Evolutionary conservation across 2,329 filamentous ascomycete species (phyloP).

Genomic region (Rutstroemia sydowiana): DNA sequence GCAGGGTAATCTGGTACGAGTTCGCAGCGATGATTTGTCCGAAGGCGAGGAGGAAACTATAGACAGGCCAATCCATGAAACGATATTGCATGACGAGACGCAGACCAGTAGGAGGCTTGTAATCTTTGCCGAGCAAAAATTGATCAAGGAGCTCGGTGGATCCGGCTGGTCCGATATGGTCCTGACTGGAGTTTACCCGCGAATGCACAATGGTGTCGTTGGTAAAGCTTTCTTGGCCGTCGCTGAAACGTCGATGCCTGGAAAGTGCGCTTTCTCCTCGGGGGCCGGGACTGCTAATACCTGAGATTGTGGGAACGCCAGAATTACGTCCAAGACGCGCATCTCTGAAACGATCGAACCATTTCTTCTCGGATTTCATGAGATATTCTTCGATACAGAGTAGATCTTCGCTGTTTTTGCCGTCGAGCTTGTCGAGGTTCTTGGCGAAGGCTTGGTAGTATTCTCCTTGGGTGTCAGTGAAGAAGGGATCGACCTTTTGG

Average conservation of each 20-base stretch:
- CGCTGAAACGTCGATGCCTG: constrained; percentile 4
- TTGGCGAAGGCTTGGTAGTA: constrained; percentile 53
- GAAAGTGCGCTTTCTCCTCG: constrained; percentile 28
- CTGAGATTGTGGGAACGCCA: not conserved
- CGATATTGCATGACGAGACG: constrained; percentile 48
- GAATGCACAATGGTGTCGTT: constrained; percentile 8
- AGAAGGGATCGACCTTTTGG: constrained; percentile 60
- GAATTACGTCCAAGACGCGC: constrained; percentile 1
- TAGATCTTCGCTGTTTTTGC: constrained; percentile 48
- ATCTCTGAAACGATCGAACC: constrained; percentile 50
- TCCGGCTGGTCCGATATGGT: constrained; percentile 3
- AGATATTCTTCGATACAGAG: constrained; percentile 61
- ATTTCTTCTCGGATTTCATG: constrained; percentile 58
- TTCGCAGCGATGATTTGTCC: constrained; percentile 59
- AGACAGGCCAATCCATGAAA: constrained; percentile 57
- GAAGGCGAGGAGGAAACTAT: constrained; percentile 50
- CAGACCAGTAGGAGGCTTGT: constrained; percentile 48
- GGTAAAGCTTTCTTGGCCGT: not conserved
- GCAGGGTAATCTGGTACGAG: constrained; percentile 61
- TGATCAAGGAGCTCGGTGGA: constrained; percentile 25
- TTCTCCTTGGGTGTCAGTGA: constrained; percentile 56
- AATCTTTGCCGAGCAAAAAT: constrained; percentile 44
- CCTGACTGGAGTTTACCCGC: constrained; percentile 7
- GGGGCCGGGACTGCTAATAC: constrained; percentile 28
- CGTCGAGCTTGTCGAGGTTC: constrained; percentile 45